Conservation (phyloP, 176 grass and related monocot genomes). For the Dactylis glomerata region DNA sequence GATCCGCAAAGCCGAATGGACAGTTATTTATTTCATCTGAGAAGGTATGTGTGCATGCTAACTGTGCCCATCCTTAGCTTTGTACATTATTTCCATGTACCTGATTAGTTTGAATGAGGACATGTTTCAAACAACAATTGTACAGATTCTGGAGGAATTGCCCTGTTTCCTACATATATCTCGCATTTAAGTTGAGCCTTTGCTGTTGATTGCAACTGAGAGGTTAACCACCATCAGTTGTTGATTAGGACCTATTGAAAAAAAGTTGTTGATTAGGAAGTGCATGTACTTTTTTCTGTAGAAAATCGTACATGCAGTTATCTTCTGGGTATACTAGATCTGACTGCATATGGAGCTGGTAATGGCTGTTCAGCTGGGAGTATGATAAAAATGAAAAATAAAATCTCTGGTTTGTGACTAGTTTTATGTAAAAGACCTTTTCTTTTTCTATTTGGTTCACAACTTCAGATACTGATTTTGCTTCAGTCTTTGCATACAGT, state of each 20-base stretch:
- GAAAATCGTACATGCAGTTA: not conserved
- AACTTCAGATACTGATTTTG: not conserved
- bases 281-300: not conserved
- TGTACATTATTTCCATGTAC: not conserved
- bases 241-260: no score
- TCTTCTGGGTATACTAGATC: not conserved
- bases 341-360: not conserved
- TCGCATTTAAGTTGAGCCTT: not conserved
- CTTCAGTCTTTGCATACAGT: slow-evolving; percentile 6
- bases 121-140: slow-evolving; percentile 10
- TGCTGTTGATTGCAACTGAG: not conserved
- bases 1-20: slow-evolving; percentile 92
- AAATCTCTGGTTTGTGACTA: not conserved
- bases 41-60: slow-evolving; percentile 50
- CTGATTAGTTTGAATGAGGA: slow-evolving; percentile 8
- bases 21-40: slow-evolving; percentile 73
- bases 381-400: not conserved
- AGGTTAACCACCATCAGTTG: not conserved
- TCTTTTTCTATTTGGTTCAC: not conserved
- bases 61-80: not conserved
- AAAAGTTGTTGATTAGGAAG: not conserved
- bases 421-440: not conserved
- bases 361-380: not conserved
- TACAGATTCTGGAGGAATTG: not conserved
- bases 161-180: not conserved